Conservation (phyloP, 1,139 yeast genomes). For the Candida pseudoviswanathii region DNA sequence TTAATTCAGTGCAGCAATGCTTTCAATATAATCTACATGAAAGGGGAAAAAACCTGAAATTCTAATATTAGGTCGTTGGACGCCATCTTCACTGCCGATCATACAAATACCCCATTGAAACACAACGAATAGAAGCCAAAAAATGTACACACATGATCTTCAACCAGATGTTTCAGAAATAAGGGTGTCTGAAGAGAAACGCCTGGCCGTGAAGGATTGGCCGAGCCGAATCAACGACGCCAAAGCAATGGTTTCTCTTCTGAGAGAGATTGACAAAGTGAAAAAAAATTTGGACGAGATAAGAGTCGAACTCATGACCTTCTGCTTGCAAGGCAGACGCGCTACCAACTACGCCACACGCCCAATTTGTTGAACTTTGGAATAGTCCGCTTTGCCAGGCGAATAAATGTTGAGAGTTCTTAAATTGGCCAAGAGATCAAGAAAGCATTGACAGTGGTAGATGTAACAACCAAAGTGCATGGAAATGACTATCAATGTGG, state of each 20-base stretch:
- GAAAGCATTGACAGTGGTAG: too few species aligned
- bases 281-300: slow-evolving; percentile 12
- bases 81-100: slow-evolving; percentile 1
- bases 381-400: neutral
- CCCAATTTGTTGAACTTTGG: slow-evolving; percentile 31
- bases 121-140: neutral
- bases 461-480: too few species aligned
- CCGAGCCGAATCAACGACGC: neutral
- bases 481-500: too few species aligned
- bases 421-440: neutral
- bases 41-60: neutral
- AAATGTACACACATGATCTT: neutral
- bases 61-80: neutral
- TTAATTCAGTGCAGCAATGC: neutral
- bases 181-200: neutral
- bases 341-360: slow-evolving; percentile 77
- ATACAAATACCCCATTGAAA: neutral
- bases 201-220: neutral
- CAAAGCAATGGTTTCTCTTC: neutral
- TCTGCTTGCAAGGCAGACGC: slow-evolving; percentile 69
- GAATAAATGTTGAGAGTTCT: neutral
- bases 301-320: slow-evolving; percentile 43
- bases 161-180: neutral
- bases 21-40: neutral
- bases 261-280: neutral